These are phyloP conservation scores for Leishmania turanica DNA, from an alignment of 208 protist genomes.

Conservation along the genomic window DNA sequence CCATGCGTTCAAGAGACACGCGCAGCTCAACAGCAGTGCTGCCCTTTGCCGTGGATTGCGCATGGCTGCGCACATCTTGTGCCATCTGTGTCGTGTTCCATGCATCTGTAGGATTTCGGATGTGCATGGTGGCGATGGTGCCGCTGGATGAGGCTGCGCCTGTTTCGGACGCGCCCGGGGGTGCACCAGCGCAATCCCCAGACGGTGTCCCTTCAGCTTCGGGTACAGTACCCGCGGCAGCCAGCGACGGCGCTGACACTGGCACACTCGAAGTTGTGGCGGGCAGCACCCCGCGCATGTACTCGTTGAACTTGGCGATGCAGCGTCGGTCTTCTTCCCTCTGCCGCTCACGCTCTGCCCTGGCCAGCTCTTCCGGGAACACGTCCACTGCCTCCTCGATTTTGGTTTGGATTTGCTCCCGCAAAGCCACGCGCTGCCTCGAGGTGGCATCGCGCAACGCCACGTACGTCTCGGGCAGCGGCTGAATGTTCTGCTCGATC, in stretches of 20 bases:
- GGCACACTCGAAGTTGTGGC: constrained; percentile 7
- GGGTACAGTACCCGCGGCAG: neutral
- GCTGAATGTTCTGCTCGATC: constrained; percentile 83
- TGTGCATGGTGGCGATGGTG: constrained; percentile 62
- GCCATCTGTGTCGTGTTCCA: constrained; percentile 74
- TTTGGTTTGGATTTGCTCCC: constrained; percentile 84
- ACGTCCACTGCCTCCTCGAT: constrained; percentile 75
- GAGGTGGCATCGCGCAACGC: constrained; percentile 83
- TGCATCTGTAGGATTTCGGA: constrained; percentile 81
- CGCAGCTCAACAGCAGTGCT: constrained; percentile 40
- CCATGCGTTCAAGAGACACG: constrained; percentile 49
- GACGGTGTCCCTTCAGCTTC: constrained; percentile 1
- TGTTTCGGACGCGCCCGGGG: neutral
- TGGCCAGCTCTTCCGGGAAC: constrained; percentile 80
- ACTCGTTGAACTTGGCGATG: constrained; percentile 85
- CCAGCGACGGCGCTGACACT: neutral
- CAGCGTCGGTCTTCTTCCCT: constrained; percentile 72
- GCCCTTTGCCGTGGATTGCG: constrained; percentile 29
- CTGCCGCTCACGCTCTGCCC: constrained; percentile 57
- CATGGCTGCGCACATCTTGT: constrained; percentile 49
- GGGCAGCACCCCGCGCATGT: constrained; percentile 76
- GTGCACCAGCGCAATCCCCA: neutral
- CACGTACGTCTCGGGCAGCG: constrained; percentile 92
- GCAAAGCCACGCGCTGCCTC: constrained; percentile 49
- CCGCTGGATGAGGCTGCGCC: neutral